Conservation (phyloP, 441 rosid genomes). For the Erysimum pusillum region DNA sequence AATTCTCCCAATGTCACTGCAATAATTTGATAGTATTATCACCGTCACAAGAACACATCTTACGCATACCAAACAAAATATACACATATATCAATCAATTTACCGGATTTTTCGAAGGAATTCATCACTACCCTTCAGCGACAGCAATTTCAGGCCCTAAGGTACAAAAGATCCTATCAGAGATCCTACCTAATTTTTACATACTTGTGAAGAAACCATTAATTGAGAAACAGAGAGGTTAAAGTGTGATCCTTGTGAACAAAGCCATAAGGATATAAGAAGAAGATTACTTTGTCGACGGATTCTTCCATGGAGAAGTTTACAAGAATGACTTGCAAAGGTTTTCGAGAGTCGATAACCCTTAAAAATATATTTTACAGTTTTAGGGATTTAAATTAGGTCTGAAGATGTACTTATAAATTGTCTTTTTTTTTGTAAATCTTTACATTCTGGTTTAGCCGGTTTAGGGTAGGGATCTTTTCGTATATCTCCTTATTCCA, state of each 20-base stretch:
- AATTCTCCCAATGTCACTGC: conserved; percentile 6
- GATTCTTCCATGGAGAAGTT: background rate
- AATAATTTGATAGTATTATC: background rate
- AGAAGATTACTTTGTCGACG: background rate
- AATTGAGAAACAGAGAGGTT: background rate
- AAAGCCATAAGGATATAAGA: background rate
- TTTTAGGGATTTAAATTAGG: no score
- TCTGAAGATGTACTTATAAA: no score
- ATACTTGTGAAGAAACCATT: background rate
- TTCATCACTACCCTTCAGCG: background rate
- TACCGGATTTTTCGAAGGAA: background rate
- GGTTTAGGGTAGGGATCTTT: no score
- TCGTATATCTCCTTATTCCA: no score
- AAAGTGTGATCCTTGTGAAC: background rate
- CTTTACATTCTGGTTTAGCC: no score
- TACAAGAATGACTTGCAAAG: background rate
- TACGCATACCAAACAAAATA: background rate
- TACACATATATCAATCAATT: background rate
- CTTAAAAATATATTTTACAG: no score
- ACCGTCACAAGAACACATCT: background rate
- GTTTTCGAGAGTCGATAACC: no score
- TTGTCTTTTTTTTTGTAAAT: no score
- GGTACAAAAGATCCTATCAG: background rate
- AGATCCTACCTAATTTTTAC: background rate
- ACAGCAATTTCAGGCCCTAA: background rate